Conservation (phyloP, 257 asterid genomes). For the Forsythia suspensa region DNA sequence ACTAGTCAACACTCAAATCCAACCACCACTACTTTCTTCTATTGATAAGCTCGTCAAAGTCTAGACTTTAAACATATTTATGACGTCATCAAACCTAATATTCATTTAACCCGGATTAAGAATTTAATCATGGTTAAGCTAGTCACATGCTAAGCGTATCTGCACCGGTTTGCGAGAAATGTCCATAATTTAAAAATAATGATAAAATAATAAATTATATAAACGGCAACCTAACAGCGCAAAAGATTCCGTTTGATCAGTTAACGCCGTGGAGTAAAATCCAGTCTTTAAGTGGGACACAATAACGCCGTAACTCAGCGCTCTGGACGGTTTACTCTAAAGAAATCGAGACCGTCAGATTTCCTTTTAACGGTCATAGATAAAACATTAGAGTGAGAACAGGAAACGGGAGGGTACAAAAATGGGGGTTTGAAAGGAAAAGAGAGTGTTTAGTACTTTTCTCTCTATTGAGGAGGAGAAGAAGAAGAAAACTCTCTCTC, state of each 20-base stretch:
- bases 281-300: slow-evolving; percentile 23
- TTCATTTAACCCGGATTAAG: slow-evolving; percentile 24
- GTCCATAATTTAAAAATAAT: slow-evolving; percentile 25
- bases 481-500: slow-evolving; percentile 39
- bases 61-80: not conserved
- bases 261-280: slow-evolving; percentile 35
- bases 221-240: slow-evolving; percentile 31
- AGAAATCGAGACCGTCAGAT: slow-evolving; percentile 35
- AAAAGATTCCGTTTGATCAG: slow-evolving; percentile 37
- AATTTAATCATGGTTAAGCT: slow-evolving; percentile 23
- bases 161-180: slow-evolving; percentile 35
- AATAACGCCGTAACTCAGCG: slow-evolving; percentile 32
- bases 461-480: slow-evolving; percentile 29
- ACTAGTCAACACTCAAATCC: not conserved
- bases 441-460: slow-evolving; percentile 45
- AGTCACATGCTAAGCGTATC: slow-evolving; percentile 33
- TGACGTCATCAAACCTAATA: not conserved
- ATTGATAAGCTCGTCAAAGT: not conserved
- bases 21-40: not conserved
- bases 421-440: slow-evolving; percentile 47
- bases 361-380: slow-evolving; percentile 34
- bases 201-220: slow-evolving; percentile 15
- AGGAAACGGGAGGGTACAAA: slow-evolving; percentile 48
- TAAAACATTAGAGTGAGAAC: slow-evolving; percentile 20
- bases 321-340: slow-evolving; percentile 26